Evolutionary conservation across 805 yeast species (phyloP).

Genomic region (Ogataea ramenticola): DNA sequence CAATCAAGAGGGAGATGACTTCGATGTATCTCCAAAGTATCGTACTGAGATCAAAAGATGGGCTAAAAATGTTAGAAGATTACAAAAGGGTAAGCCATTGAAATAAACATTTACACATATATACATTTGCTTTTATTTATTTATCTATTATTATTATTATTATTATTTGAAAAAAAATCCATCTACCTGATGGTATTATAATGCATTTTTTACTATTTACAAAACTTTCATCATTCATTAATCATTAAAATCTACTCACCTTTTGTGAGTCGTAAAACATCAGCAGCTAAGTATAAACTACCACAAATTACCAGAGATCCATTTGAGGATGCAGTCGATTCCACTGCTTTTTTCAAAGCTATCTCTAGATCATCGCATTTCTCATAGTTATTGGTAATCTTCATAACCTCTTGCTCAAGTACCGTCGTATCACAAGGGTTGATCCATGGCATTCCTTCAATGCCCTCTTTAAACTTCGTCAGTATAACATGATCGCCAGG

Average conservation of each 20-base stretch:
- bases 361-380: conserved; percentile 17
- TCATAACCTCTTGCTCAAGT: conserved; percentile 18
- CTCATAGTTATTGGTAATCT: conserved; percentile 19
- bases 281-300: conserved; percentile 60
- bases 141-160: not conserved
- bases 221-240: not conserved
- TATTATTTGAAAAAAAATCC: no score
- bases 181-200: not conserved
- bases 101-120: conserved; percentile 5
- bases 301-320: conserved; percentile 52
- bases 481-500: conserved; percentile 51
- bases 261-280: conserved; percentile 29
- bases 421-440: conserved; percentile 32
- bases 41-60: conserved; percentile 24
- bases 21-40: conserved; percentile 14
- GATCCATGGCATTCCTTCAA: conserved; percentile 96
- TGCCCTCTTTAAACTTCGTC: conserved; percentile 51
- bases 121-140: not conserved
- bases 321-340: conserved; percentile 1
- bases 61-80: conserved; percentile 30
- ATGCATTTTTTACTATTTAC: not conserved
- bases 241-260: conserved; percentile 5
- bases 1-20: conserved; percentile 18
- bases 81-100: conserved; percentile 28
- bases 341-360: conserved; percentile 20